Conservation (phyloP, 371 early-diverging fungal species). For the Rhizopus sp. region DNA sequence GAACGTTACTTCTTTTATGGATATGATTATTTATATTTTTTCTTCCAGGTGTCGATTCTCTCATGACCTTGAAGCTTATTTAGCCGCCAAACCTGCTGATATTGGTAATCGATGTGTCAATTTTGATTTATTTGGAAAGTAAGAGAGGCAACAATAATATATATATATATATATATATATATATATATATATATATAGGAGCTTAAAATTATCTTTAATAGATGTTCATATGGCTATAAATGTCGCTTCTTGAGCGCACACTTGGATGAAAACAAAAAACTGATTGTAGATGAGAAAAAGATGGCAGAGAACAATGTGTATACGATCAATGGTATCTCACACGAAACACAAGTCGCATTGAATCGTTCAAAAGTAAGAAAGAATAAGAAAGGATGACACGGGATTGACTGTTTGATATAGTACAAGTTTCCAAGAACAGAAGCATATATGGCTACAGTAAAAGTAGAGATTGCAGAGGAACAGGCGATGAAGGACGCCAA, state of each 20-base stretch:
- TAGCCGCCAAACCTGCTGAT: conserved; percentile 70
- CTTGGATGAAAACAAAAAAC: conserved; percentile 51
- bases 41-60: conserved; percentile 60
- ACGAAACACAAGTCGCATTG: conserved; percentile 53
- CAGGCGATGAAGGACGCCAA: conserved; percentile 27
- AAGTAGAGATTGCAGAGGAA: conserved; percentile 39
- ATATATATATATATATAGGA: not conserved
- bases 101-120: conserved; percentile 73
- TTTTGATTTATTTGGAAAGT: conserved; percentile 47
- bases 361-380: conserved; percentile 35
- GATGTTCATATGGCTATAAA: conserved; percentile 69
- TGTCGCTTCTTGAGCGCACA: conserved; percentile 83
- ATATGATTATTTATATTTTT: not conserved
- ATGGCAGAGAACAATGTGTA: conserved; percentile 32
- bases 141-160: not conserved
- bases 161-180: too few relatives aligned
- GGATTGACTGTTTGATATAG: conserved; percentile 19
- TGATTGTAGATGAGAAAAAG: conserved; percentile 56
- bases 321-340: conserved; percentile 42
- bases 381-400: not conserved
- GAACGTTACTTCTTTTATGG: too few relatives aligned
- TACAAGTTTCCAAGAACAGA: conserved; percentile 50
- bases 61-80: conserved; percentile 68
- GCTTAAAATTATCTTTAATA: conserved; percentile 6
- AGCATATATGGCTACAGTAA: conserved; percentile 39